Base-by-base conservation (phyloP, 2,329 filamentous ascomycete species). In the Colletotrichum sp. region DNA sequence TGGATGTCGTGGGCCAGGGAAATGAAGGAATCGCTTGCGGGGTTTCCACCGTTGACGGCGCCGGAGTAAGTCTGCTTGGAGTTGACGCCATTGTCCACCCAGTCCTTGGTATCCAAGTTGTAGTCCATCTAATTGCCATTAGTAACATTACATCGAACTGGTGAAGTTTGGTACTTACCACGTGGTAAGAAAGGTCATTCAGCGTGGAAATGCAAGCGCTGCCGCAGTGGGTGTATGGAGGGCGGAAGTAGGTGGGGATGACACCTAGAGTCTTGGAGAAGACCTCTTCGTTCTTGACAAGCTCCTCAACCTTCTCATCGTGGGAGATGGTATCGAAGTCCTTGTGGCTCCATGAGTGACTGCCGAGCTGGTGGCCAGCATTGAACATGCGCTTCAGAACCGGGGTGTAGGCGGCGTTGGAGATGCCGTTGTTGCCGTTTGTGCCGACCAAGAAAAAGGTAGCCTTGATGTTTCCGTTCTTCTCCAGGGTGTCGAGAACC, bases 341-440 rank as follows among this genome's bases (percentile, higher is more conserved):
- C 69, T 84, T 81, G 79, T 90, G 88, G n/a, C 85, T 85, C 85
- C 85, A 89, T 2, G 87, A 88, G 79, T 90, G 88, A 67, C 85
- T 86, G 64, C 82, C 88, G 44, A 90, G 81, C 67, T 90, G 88
- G 79, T 90, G 88, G 49, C 88, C 87, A 52, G 84, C 83, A 5
- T 78, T 78, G 65, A 85, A 78, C 85, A 89, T 88, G 65, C 85
- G 83, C 78, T 87, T 82, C 76, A 90, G 83, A 32, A 85, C 81
- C n/a, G 81, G 81, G 52, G 82, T 78, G 81, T 85, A 89, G 18
- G 82, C 82, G 8, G 83, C 79, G 52, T 76, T 79, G 44, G 79
- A 78, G 55, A 87, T 85, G 8, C 84, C 84, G 71, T 83, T 82
- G 59, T 79, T 79, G 57, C 79, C 79, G 66, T 83, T 83, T 71